Base-by-base conservation (phyloP, 75 land plant species). In the Isoetes taiwanensis region DNA sequence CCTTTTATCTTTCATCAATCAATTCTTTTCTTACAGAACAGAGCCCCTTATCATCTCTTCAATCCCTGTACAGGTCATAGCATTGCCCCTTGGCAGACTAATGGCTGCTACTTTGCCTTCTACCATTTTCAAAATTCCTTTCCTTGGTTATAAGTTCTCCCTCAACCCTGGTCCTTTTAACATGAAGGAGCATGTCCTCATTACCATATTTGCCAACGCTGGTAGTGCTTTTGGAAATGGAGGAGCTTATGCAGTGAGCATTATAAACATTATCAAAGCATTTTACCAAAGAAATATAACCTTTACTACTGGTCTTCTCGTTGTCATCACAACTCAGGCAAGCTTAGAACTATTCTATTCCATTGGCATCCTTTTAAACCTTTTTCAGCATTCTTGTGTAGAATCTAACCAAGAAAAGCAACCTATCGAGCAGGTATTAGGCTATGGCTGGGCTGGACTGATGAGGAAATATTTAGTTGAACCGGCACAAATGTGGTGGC, bases 401-500 rank as follows among this genome's bases (percentile, higher is more conserved):
- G 31, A 34, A 32, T 35, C 10, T 14, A 26, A 30, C 10, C 10
- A 28, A 56, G 29, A 9, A 5, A 8, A 56, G 23, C 1, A 23
- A 31, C 37, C 14, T 39, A 32, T 56, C 17, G 26, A 32, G 70
- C 64, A 82, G 85, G 23, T 82, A 2, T 17, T 82, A 41, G 85
- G 85, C 2, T 82, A 82, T 73, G 85, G 85, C 16, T 82, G 85
- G 85, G 85, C 79, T 21, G 85, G 85, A 10, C 34, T 82, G 62
- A 63, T 82, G 20, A 56, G 85, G 28, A 75, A 55, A 43, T 79
- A 76, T 56, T 30, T 82, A 48, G 79, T 82, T 16, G 74, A 82
- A 53, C 85, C 82, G 28, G 79, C 64, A 50, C 76, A 76, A 17
- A 82, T 82, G 85, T 82, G 85, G 85, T 82, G 85, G 85, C 85